Evolutionary conservation across 306 rosid genomes (phyloP), one percentile per base, ranked within the genome.

Genomic region (Medicago arabica): DNA sequence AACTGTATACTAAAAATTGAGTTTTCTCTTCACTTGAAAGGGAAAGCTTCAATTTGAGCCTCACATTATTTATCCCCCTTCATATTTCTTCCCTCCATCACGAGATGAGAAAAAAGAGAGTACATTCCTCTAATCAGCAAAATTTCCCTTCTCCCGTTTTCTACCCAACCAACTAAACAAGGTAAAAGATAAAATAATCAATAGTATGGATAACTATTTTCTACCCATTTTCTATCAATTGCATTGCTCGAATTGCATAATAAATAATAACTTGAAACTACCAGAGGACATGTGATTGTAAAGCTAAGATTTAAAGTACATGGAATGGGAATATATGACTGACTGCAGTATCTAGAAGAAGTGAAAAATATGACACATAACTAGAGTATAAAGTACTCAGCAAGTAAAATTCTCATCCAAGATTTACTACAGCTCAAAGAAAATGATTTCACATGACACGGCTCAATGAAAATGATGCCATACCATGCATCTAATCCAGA

Each of bases 241-340:
- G 14, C 11, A 60, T 47, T 62, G 23, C 9, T 21, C 53, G 67
- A 23, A 75, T 6, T 66, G 67, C 23, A 75, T 6, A 28, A 4
- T 28, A 51, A 65, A 65, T 13, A 65, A 75, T 8, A 69, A 78
- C 36, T 59, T 46, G 54, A 36, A 69, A 49, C n/a, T 18, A 68
- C 7, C 51, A 46, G 64, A 62, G 39, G 17, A 44, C 12, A 38
- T 7, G 7, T 6, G 21, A 65, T 18, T 44, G 55, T 34, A 64
- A 21, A 55, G 15, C 60, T 55, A 55, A 17, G 19, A 64, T 72
- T 14, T 13, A 40, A 31, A 18, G 58, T 55, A 15, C 58, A 64
- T 46, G 46, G 23, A 66, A 36, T 43, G 2, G 18, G 78, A 62
- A 62, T 34, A 79, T 53, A 69, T 9, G 28, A 72, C 18, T 9